Percentiles rank a stretch among this genome's conserved stretches.
These are phyloP conservation scores for Rugonectria rugulosa DNA, from an alignment of 2,329 filamentous ascomycete genomes.

Conservation along the genomic window DNA sequence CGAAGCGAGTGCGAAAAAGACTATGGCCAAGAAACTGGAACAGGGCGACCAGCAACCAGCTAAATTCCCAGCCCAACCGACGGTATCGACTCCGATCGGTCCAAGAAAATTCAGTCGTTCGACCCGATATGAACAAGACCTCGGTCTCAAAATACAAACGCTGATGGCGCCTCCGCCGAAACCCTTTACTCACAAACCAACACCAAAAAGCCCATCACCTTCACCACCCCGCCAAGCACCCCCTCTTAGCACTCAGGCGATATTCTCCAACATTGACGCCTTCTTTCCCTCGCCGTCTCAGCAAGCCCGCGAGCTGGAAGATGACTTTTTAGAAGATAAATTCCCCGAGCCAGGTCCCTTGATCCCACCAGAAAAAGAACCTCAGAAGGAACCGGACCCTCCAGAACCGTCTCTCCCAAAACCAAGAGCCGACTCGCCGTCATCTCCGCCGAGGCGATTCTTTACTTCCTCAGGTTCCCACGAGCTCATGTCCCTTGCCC, in stretches of 20 bases:
- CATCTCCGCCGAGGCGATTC: slow-evolving; percentile 39
- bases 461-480: slow-evolving; percentile 48
- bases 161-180: not conserved
- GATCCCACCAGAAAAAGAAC: not conserved
- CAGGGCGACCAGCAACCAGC: not conserved
- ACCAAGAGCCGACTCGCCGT: slow-evolving; percentile 17
- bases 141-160: slow-evolving; percentile 25
- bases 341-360: slow-evolving; percentile 10
- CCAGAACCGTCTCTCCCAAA: slow-evolving; percentile 29
- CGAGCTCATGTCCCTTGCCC: slow-evolving; percentile 44
- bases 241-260: slow-evolving; percentile 58
- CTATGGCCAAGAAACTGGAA: not conserved
- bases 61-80: not conserved
- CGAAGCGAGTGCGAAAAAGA: slow-evolving; percentile 25
- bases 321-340: slow-evolving; percentile 35
- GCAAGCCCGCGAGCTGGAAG: slow-evolving; percentile 60
- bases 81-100: not conserved
- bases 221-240: slow-evolving; percentile 35
- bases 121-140: slow-evolving; percentile 28
- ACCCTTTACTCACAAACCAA: slow-evolving; percentile 3
- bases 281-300: slow-evolving; percentile 66
- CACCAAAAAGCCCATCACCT: slow-evolving; percentile 14
- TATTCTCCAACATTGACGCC: slow-evolving; percentile 61
- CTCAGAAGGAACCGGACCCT: not conserved
- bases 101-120: not conserved